Evolutionary conservation across 805 yeast species (phyloP).

Genomic region (Yamadazyma kitorensis): DNA sequence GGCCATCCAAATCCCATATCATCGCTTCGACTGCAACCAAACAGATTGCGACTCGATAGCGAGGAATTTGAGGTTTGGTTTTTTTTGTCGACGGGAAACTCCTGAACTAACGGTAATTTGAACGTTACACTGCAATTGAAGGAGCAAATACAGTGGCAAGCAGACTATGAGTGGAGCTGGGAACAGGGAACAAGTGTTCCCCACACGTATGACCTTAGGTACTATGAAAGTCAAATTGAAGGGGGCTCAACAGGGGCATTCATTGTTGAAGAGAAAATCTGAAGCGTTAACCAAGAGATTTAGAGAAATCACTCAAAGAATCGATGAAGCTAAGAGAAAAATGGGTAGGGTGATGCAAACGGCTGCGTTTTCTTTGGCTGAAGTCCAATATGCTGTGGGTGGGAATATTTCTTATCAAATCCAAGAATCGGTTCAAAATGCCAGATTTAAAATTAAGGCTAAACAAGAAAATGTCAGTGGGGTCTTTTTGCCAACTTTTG

Average conservation of each 20-base stretch:
- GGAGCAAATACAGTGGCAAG: no score
- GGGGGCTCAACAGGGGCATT: conserved; percentile 97
- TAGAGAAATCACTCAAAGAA: conserved; percentile 90
- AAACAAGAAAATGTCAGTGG: conserved; percentile 96
- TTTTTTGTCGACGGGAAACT: no score
- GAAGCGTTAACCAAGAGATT: conserved; percentile 96
- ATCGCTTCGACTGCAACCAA: no score
- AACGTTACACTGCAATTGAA: neutral
- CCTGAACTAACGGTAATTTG: neutral
- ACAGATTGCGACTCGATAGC: no score
- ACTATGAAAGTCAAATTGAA: conserved; percentile 92
- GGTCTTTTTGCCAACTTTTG: conserved; percentile 90
- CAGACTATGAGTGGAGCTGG: conserved; percentile 60
- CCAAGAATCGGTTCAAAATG: conserved; percentile 87
- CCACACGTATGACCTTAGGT: conserved; percentile 96
- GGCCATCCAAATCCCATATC: conserved; percentile 16
- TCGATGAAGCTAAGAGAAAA: conserved; percentile 92
- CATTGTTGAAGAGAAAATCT: conserved; percentile 88
- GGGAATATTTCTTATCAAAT: conserved; percentile 94
- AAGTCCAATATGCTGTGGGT: conserved; percentile 96
- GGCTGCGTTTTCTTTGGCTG: conserved; percentile 96
- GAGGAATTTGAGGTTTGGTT: no score
- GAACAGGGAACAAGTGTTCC: conserved; percentile 92
- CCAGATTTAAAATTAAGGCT: conserved; percentile 87
- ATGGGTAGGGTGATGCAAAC: conserved; percentile 99